A percentile compares a stretch with the other conserved stretches of the same genome.
Evolutionary conservation across 768 basidiomycete species (phyloP).

Genomic region (Mrakia frigida): DNA sequence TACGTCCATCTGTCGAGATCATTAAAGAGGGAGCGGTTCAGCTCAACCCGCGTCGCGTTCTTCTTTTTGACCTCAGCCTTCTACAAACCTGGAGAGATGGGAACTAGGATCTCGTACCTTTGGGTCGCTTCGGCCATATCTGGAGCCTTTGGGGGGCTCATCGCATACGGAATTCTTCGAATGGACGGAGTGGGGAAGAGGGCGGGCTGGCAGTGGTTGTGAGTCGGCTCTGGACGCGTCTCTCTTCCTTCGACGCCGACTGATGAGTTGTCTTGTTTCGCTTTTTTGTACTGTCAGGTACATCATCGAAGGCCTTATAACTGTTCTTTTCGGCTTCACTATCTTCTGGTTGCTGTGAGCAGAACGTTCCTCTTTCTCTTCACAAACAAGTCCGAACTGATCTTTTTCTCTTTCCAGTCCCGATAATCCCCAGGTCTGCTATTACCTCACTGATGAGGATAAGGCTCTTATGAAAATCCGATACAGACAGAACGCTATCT

Average conservation of each 20-base stretch:
- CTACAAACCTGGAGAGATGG: constrained; percentile 29
- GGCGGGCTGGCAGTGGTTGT: background rate
- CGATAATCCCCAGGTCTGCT: constrained; percentile 34
- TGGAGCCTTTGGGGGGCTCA: constrained; percentile 49
- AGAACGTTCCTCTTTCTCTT: too few species aligned
- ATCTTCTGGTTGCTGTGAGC: constrained; percentile 33
- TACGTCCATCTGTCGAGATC: background rate
- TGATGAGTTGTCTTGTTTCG: background rate
- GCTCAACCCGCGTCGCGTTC: too few species aligned
- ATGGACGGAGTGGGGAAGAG: constrained; percentile 51
- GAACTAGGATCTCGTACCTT: constrained; percentile 31
- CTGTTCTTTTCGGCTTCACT: constrained; percentile 33
- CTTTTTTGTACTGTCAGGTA: constrained; percentile 21
- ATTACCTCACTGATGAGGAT: constrained; percentile 35
- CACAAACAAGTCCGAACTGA: too few species aligned
- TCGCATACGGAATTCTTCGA: constrained; percentile 58
- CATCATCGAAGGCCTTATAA: constrained; percentile 38
- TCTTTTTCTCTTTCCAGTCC: constrained; percentile 7
- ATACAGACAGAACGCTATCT: constrained; percentile 34
- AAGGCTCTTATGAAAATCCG: constrained; percentile 29
- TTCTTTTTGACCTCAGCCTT: background rate
- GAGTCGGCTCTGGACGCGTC: background rate
- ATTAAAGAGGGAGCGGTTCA: too few species aligned
- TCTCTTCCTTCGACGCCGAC: background rate
- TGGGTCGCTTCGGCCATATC: constrained; percentile 34